Evolutionary conservation across 2,329 filamentous ascomycete species (phyloP), one percentile per base, ranked within the genome.

Genomic region (Tetracladium maxilliforme): DNA sequence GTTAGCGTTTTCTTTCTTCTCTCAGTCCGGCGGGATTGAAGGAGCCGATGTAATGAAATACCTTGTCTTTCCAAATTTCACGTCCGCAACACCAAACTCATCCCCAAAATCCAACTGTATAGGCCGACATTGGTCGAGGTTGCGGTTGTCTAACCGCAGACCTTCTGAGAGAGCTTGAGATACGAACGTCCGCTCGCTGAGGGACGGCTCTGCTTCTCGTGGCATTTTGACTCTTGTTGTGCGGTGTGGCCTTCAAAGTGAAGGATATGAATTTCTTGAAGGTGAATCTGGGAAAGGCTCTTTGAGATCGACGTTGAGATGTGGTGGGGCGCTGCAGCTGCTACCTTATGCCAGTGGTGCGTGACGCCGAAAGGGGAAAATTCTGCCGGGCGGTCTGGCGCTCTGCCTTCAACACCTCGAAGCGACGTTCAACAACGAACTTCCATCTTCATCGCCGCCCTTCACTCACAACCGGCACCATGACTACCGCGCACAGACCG

Each of bases 11-110:
- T 4, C n/a, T n/a, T n/a, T n/a, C n/a, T n/a, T n/a, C n/a, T n/a
- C n/a, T n/a, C n/a, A n/a, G 7, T 10, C 10, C 10, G 16, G 10
- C 6, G 14, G 18, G 5, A 4, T n/a, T 6, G 13, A 7, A 19
- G 18, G 18, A 11, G 11, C 9, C 18, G 20, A 7, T 7, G 6
- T 5, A 6, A 24, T 19, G 7, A 37, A 52, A 29, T 52, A 87
- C 86, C 76, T 81, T 29, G 90, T 95, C 58, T 87, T 92, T 39
- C 90, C 90, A 34, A 94, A 56, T 35, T 73, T 68, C 19, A 94
- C 79, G 43, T 93, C 82, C 38, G 78, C 82, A 39, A 87, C 73
- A 33, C 90, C 90, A 62, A 86, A 86, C 41, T 93, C 82, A 34
- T 93, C 77, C 25, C 84, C 84, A 51, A 95, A 93, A 4, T 62